A percentile compares a stretch with the other conserved stretches of the same genome.
Evolutionary conservation across 768 basidiomycete species (phyloP).

Genomic region (Pleurotus giganteus): DNA sequence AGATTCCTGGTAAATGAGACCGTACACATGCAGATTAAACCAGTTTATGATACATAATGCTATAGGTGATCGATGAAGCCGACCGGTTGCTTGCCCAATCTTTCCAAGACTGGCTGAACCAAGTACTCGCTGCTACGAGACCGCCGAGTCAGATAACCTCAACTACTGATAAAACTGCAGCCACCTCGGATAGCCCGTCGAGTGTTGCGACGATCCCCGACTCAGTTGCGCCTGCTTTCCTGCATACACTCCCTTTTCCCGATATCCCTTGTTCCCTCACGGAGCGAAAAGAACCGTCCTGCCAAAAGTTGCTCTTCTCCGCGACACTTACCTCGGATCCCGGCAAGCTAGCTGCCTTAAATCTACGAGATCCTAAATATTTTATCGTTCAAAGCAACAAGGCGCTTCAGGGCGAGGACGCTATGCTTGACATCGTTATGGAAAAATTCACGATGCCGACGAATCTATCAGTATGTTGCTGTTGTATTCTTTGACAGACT

Average conservation of each 20-base stretch:
- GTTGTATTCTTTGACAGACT: neutral
- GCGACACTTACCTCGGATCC: constrained; percentile 95
- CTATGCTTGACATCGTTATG: constrained; percentile 52
- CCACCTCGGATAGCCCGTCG: neutral
- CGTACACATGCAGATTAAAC: neutral
- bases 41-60: neutral
- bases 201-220: constrained; percentile 34
- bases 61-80: constrained; percentile 94
- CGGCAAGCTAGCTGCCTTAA: constrained; percentile 83
- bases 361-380: constrained; percentile 79
- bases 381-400: constrained; percentile 72
- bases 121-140: constrained; percentile 74
- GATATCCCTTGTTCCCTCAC: constrained; percentile 47
- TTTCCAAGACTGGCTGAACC: constrained; percentile 92
- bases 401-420: constrained; percentile 28
- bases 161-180: neutral
- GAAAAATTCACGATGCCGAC: constrained; percentile 83
- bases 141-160: constrained; percentile 19
- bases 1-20: constrained; percentile 76
- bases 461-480: constrained; percentile 59
- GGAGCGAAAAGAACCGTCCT: constrained; percentile 61
- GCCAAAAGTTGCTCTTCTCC: constrained; percentile 95
- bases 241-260: constrained; percentile 39
- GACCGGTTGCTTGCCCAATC: constrained; percentile 94
- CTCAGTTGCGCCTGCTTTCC: constrained; percentile 61